Base-by-base conservation (phyloP, 805 yeast species). In the Wickerhamomyces subpelliculosus region DNA sequence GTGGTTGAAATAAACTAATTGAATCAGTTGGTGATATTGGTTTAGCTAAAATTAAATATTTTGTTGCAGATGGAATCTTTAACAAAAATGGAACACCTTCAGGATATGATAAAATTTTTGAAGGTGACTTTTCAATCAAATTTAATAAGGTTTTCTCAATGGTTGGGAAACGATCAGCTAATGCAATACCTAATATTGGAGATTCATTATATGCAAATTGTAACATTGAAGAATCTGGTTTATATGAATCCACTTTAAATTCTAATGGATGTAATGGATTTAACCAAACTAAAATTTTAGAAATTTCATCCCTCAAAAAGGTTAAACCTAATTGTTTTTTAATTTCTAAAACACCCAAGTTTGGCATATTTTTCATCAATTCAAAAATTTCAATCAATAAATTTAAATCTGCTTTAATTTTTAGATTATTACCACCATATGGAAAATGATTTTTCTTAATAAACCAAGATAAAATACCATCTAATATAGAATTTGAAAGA, bases 381-480 rank as follows among this genome's bases (percentile, higher is more conserved):
- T 55, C 27, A 46, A 52, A 44, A 53, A 84, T 68, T 19, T 73
- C 78, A 22, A 69, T 63, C 46, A 90, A 64, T 35, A 80, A 60
- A 5, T 69, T 64, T 49, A 73, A 68, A 50, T 89, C 96, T 1
- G 86, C 74, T 45, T 78, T 79, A 36, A 80, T 77, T 54, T 78
- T 78, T 44, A 85, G 60, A 32, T 74, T 68, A 54, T 90, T 87
- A 10, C 87, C 81, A 4, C 98, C 97, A 62, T 72, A 88, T 13
- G 97, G 96, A 64, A 81, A 82, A 4, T 71, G 65, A 2, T 76
- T 67, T 17, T 74, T 67, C 33, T 65, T 69, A 19, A 67, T 68
- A 55, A 87, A 93, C 96, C 97, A 89, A 2, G 82, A 70, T 31
- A 93, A 67, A 0, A 82, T 73, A 14, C 86, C 87, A 39, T 74